These are phyloP conservation scores for Evernia prunastri DNA, from an alignment of 495 filamentous ascomycete species.

Conservation along the genomic window DNA sequence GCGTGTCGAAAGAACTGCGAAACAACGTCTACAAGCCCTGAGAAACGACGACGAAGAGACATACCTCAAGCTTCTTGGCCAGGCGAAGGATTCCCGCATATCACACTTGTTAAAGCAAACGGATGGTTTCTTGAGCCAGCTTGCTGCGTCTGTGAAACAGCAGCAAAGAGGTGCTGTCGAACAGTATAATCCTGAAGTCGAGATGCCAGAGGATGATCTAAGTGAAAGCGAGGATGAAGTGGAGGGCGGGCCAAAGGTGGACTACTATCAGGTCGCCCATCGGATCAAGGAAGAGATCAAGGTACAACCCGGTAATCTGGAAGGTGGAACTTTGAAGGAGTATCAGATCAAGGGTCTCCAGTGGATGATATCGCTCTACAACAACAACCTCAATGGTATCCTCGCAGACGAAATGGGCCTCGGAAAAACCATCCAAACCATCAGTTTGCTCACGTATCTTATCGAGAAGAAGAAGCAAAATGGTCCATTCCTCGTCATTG, in stretches of 20 bases:
- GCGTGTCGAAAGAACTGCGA: slow-evolving; percentile 90
- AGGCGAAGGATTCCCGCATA: slow-evolving; percentile 98
- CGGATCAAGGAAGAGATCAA: slow-evolving; percentile 86
- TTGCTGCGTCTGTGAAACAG: slow-evolving; percentile 82
- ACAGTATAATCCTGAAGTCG: slow-evolving; percentile 66
- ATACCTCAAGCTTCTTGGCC: slow-evolving; percentile 90
- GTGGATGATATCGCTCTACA: slow-evolving; percentile 99
- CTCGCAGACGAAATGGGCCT: slow-evolving; percentile 99
- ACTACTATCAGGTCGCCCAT: slow-evolving; percentile 98
- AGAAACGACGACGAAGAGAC: slow-evolving; percentile 99
- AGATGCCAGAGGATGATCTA: slow-evolving; percentile 46
- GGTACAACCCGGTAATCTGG: slow-evolving; percentile 72
- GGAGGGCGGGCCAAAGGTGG: slow-evolving; percentile 65
- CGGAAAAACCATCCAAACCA: slow-evolving; percentile 98
- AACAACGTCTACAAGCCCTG: slow-evolving; percentile 97
- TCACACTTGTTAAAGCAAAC: slow-evolving; percentile 93
- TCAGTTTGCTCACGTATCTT: slow-evolving; percentile 92
- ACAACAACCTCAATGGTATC: slow-evolving; percentile 99
- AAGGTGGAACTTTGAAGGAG: slow-evolving; percentile 89
- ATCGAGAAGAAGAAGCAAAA: slow-evolving; percentile 92
- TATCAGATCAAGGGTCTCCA: slow-evolving; percentile 97
- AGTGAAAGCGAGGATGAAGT: slow-evolving; percentile 60
- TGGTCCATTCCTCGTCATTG: slow-evolving; percentile 93
- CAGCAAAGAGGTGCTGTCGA: slow-evolving; percentile 74
- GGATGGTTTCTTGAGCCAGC: slow-evolving; percentile 91